Percentiles rank a stretch among this genome's conserved stretches.
phyloP scores from a whole-genome alignment of 2,329 filamentous ascomycete species.

The Fusarium virguliforme region DNA sequence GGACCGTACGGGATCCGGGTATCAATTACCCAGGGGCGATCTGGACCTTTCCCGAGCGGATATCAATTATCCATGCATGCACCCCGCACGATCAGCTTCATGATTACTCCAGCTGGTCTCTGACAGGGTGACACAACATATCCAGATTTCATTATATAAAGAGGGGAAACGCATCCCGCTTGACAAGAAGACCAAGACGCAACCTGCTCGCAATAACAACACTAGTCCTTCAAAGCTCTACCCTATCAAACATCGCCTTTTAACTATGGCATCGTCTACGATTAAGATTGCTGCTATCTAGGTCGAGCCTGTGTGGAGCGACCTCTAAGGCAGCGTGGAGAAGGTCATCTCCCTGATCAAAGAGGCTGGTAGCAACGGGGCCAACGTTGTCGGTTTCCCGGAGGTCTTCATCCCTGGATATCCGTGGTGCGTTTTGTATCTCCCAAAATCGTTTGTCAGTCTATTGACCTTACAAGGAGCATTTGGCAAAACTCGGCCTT shows the following conservation, averaged over 20 bases:
- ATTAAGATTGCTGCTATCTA: conserved; percentile 49
- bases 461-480: conserved; percentile 45
- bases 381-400: conserved; percentile 60
- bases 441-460: neutral
- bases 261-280: conserved; percentile 23
- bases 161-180: neutral
- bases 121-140: neutral
- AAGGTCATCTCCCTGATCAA: conserved; percentile 56
- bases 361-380: conserved; percentile 52
- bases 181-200: neutral
- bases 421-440: conserved; percentile 58
- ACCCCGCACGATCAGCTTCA: conserved; percentile 2
- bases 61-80: conserved; percentile 24
- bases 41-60: neutral
- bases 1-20: conserved; percentile 5
- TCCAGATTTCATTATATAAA: neutral
- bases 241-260: neutral
- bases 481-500: conserved; percentile 50
- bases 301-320: conserved; percentile 50
- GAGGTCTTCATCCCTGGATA: conserved; percentile 65
- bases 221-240: neutral
- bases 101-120: neutral
- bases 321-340: conserved; percentile 55
- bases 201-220: neutral
- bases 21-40: conserved; percentile 17